These are phyloP conservation scores for Arctium minus DNA, from an alignment of 129 eudicot genomes.

Conservation along the genomic window DNA sequence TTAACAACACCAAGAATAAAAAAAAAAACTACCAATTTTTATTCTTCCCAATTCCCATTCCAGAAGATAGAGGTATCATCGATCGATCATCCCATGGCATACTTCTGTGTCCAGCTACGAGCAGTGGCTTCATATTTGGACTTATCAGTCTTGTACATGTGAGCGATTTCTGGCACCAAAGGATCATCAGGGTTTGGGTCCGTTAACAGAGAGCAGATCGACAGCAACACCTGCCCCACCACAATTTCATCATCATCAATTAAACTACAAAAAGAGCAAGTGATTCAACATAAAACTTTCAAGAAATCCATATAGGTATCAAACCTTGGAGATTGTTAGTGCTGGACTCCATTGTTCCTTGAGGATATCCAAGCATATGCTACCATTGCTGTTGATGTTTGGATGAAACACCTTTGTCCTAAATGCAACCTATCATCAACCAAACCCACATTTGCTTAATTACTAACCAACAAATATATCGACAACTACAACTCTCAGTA, in stretches of 20 bases:
- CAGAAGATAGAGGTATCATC: too few relatives aligned
- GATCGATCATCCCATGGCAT: conserved; percentile 57
- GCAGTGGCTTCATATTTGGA: conserved; percentile 72
- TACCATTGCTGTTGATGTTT: conserved; percentile 72
- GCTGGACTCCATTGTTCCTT: conserved; percentile 91
- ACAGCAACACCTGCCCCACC: conserved; percentile 47
- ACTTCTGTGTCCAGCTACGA: conserved; percentile 87
- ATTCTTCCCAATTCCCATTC: conserved; percentile 18
- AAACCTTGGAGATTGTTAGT: conserved; percentile 67
- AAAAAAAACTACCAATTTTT: conserved; percentile 25
- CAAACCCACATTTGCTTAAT: not conserved
- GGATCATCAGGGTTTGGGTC: conserved; percentile 88
- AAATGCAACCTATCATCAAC: conserved; percentile 55
- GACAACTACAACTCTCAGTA: too few relatives aligned
- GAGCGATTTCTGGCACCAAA: conserved; percentile 73
- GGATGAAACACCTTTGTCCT: conserved; percentile 72
- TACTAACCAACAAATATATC: not conserved
- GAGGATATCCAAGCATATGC: conserved; percentile 69
- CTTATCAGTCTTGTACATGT: conserved; percentile 76
- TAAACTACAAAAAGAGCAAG: too few relatives aligned
- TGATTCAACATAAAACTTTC: too few relatives aligned
- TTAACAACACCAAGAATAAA: conserved; percentile 20
- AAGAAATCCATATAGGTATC: too few relatives aligned
- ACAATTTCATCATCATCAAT: not conserved
- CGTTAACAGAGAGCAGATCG: conserved; percentile 68